phyloP scores from a whole-genome alignment of 140 eudicot genomes.

The Stevia rebaudiana region DNA sequence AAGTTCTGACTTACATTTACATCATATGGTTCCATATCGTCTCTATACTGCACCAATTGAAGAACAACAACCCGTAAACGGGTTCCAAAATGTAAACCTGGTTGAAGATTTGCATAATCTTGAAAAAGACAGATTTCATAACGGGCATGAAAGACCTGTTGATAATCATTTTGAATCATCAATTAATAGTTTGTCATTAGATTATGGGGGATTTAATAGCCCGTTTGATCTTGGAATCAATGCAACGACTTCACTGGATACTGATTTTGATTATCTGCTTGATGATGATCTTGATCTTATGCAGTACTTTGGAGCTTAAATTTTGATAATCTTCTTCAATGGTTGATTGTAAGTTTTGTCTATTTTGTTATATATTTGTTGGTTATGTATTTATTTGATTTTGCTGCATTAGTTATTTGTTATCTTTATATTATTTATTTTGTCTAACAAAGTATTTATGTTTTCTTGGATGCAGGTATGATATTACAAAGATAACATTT shows the following conservation, averaged over 20 bases:
- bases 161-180: slow-evolving; percentile 55
- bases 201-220: slow-evolving; percentile 38
- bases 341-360: slow-evolving; percentile 21
- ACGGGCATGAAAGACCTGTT: slow-evolving; percentile 32
- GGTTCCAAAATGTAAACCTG: slow-evolving; percentile 29
- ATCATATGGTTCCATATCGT: slow-evolving; percentile 22
- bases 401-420: neutral
- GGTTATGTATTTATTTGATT: too few species aligned
- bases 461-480: slow-evolving; percentile 17
- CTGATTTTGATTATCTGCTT: slow-evolving; percentile 33
- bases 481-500: slow-evolving; percentile 10
- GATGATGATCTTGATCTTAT: slow-evolving; percentile 46
- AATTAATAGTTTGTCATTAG: slow-evolving; percentile 44
- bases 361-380: too few species aligned
- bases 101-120: slow-evolving; percentile 19
- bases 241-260: slow-evolving; percentile 33
- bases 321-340: slow-evolving; percentile 6
- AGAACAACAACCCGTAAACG: slow-evolving; percentile 27
- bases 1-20: slow-evolving; percentile 4
- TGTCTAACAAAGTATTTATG: neutral
- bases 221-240: slow-evolving; percentile 45
- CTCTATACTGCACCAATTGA: slow-evolving; percentile 27
- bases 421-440: neutral
- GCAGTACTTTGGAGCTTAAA: slow-evolving; percentile 46
- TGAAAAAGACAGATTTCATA: slow-evolving; percentile 35